Evolutionary conservation across 1,284 basidiomycete genomes (phyloP), one percentile per base, ranked within the genome.

Genomic region (Boletus sp.): DNA sequence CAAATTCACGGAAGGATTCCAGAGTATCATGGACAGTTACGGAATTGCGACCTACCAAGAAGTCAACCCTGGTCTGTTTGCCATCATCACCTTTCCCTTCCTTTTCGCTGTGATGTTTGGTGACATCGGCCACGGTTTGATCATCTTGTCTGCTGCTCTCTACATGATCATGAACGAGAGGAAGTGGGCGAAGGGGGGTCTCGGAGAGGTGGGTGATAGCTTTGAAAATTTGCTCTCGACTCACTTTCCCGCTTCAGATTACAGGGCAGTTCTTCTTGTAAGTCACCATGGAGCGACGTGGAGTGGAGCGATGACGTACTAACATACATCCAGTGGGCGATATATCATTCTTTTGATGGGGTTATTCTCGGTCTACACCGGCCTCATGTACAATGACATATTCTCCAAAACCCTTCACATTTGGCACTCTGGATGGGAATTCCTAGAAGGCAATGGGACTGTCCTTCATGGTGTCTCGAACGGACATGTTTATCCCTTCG

Each of bases 81-180:
- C 94, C 4, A 81, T 96, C 59, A 81, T 94, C 64, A 95, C 93
- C 2, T 97, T 97, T 80, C 96, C 96, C 0, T 99, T 99, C 82
- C 72, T 99, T 60, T 99, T 99, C 61, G 95, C 94, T 10, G 91
- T 98, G 73, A 99, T 99, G 95, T 99, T 99, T 67, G 96, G 95
- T 64, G 95, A 99, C 69, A 90, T 99, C 65, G 96, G 96, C 9
- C 95, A 99, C 70, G 96, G 93, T 36, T 73, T 84, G 53, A 84
- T 99, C 64, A 88, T 93, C 62, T 78, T 90, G 57, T 62, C 81
- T 30, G 80, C 86, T 19, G 94, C 91, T 2, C 55, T 85, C 7
- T 81, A 79, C 52, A 94, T 99, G 92, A 91, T 96, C 64, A 48
- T 88, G 48, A 78, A 81, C 38, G 96, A 99, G 72, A 82, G 79